Evolutionary conservation across 371 early-diverging fungal species (phyloP), one percentile per base, ranked within the genome.

Genomic region (Mucor indicus): DNA sequence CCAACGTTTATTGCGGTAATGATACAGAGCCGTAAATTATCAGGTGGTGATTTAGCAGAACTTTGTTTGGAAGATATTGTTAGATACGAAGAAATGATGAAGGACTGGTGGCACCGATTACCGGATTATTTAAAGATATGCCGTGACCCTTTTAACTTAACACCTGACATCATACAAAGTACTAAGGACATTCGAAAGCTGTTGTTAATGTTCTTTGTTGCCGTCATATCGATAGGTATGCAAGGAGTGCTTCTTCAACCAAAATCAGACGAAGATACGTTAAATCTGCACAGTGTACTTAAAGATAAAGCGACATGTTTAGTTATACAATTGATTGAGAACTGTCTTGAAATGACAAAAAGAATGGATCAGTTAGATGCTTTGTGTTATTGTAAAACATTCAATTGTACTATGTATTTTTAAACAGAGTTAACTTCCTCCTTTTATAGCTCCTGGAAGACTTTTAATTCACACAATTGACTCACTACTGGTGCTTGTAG

Each of bases 41-140:
- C 50, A 27, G 17, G 39, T 21, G 54, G 55, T 8, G 38, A 54
- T 24, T 29, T 13, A 1, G 42, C 42, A 9, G 47, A 40, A 17
- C 13, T 53, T n/a, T 49, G 19, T 10, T 41, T 60, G 36, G 60
- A 53, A 27, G 46, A 53, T 0, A 44, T 60, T 15, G 13, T 54
- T 1, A 27, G 19, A 1, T 38, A 44, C 11, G 54, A 60, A 27
- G 48, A 41, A 0, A n/a, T 37, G 1, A 35, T 50, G 0, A 3
- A 32, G 1, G 47, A 50, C 3, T 60, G 60, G 60, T 60, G 60
- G 60, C 44, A 46, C 5, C 40, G 38, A 1, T 21, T 54, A 11
- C 60, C 60, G 0, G 50, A 46, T 6, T 12, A 60, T 1, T 23
- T 54, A 3, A 60, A 46, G 21, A 37, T 60, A 6, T 32, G 38